phyloP scores from a whole-genome alignment of 2,329 filamentous ascomycete genomes.

The Eutypa lata region DNA sequence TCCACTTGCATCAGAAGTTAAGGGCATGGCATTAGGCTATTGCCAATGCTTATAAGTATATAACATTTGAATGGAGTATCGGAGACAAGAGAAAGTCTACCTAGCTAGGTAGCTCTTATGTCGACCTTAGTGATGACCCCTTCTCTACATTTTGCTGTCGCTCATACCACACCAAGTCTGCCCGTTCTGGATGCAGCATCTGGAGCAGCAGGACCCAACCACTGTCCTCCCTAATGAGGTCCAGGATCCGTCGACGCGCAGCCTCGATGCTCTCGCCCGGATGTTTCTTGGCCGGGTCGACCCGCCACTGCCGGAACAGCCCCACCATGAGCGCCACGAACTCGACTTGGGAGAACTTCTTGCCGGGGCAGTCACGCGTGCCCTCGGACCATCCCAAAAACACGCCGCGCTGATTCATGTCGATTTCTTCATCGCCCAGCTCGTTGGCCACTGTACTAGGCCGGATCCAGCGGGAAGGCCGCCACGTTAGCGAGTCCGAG shows the following conservation, averaged over 20 bases:
- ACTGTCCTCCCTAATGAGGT: conserved; percentile 2
- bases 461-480: conserved; percentile 7
- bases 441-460: not conserved
- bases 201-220: conserved; percentile 6
- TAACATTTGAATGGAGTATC: no score
- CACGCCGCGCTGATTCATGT: conserved; percentile 12
- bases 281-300: not conserved
- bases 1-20: no score
- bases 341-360: conserved; percentile 33
- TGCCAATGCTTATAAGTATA: no score
- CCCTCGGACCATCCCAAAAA: conserved; percentile 31
- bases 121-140: no score
- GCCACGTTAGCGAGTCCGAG: conserved; percentile 14
- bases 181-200: conserved; percentile 8
- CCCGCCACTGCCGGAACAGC: conserved; percentile 1
- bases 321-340: conserved; percentile 18
- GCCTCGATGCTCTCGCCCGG: not conserved
- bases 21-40: no score
- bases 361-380: conserved; percentile 26
- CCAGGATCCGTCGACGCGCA: not conserved
- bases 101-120: no score
- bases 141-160: not conserved
- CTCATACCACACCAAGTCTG: conserved; percentile 6
- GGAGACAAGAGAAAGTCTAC: no score
- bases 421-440: conserved; percentile 14